phyloP scores from a whole-genome alignment of 2,329 filamentous ascomycete species.

The Peltaster fructicola region DNA sequence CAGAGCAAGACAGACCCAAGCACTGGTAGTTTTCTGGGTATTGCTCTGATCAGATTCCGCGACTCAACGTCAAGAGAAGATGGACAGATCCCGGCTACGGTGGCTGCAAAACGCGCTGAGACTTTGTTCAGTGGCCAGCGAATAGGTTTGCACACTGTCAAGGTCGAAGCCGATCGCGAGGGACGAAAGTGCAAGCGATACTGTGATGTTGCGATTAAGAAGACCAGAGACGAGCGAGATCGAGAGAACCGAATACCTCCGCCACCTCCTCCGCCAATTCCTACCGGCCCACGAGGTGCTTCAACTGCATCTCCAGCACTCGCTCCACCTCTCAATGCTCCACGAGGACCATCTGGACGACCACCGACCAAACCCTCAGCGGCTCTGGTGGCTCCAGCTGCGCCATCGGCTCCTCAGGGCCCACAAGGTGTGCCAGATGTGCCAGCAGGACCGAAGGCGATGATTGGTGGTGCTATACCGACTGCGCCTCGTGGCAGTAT shows the following conservation, averaged over 20 bases:
- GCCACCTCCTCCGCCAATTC: slow-evolving; percentile 13
- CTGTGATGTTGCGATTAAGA: slow-evolving; percentile 56
- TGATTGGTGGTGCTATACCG: no score
- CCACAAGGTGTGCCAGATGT: no score
- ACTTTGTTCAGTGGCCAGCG: slow-evolving; percentile 59
- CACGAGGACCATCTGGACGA: slow-evolving; percentile 60
- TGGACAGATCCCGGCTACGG: slow-evolving; percentile 47
- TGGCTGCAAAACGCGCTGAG: slow-evolving; percentile 67
- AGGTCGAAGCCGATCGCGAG: slow-evolving; percentile 77
- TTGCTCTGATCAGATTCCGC: slow-evolving; percentile 79
- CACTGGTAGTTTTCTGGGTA: slow-evolving; percentile 83
- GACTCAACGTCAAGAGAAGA: slow-evolving; percentile 43
- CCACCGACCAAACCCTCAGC: slow-evolving; percentile 17
- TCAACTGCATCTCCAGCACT: slow-evolving; percentile 22
- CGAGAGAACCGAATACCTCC: slow-evolving; percentile 14
- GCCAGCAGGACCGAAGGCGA: no score
- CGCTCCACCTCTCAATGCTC: slow-evolving; percentile 65
- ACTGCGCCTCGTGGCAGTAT: no score
- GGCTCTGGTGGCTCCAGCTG: slow-evolving; percentile 22
- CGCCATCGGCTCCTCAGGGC: no score
- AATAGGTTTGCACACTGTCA: slow-evolving; percentile 60
- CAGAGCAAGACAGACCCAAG: slow-evolving; percentile 91
- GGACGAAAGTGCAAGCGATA: slow-evolving; percentile 65
- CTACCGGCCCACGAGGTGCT: slow-evolving; percentile 9
- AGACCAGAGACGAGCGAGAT: slow-evolving; percentile 44